A percentile compares a stretch with the other conserved stretches of the same genome.
These are phyloP conservation scores for Leersia perrieri DNA, from an alignment of 176 grass and related monocot genomes.

Conservation along the genomic window DNA sequence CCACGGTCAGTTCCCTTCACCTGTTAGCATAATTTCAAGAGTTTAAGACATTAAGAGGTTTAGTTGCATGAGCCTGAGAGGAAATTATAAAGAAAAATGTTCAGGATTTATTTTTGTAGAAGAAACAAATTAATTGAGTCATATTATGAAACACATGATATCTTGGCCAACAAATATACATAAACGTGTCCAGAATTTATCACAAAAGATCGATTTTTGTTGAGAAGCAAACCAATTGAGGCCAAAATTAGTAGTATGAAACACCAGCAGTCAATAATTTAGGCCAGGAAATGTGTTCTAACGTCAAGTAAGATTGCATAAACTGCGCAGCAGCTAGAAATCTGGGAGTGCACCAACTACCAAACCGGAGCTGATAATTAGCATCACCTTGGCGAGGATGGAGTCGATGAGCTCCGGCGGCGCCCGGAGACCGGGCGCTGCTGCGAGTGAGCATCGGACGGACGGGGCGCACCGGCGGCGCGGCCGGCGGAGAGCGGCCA, in stretches of 20 bases:
- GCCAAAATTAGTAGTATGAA: not conserved
- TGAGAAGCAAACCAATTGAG: not conserved
- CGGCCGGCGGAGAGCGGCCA: constrained; percentile 14
- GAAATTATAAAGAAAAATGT: not conserved
- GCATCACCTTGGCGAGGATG: constrained; percentile 74
- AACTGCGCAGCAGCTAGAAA: not conserved
- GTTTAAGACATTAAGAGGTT: not conserved
- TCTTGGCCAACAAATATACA: not conserved
- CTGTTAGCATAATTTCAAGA: constrained; percentile 20
- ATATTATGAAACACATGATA: too few relatives aligned
- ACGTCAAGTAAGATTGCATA: not conserved
- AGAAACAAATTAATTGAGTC: too few relatives aligned
- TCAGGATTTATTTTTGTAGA: too few relatives aligned
- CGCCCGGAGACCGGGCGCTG: constrained; percentile 39
- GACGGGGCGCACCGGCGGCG: constrained; percentile 33
- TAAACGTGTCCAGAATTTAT: not conserved
- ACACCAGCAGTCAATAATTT: not conserved
- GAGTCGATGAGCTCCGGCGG: constrained; percentile 67
- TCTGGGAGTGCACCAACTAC: not conserved
- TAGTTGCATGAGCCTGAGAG: not conserved
- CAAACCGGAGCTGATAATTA: not conserved
- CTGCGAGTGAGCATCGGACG: constrained; percentile 55
- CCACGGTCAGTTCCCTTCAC: constrained; percentile 84
- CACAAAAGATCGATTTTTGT: not conserved
- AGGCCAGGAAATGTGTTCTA: not conserved